A percentile compares a stretch with the other conserved stretches of the same genome.
Conservation (phyloP, 2,329 filamentous ascomycete species). For the Parastagonospora avenae region DNA sequence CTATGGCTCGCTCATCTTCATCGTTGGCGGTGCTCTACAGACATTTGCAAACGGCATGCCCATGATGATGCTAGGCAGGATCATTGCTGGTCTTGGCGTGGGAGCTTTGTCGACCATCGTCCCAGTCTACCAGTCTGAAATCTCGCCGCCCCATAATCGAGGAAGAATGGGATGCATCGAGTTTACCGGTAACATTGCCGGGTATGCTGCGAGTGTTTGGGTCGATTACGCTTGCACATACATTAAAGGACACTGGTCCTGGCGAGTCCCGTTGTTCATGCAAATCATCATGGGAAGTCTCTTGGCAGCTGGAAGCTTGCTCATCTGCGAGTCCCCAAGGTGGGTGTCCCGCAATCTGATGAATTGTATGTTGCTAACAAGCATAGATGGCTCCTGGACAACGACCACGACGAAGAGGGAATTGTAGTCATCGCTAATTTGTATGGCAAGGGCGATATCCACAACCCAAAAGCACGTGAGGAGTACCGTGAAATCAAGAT, state of each 20-base stretch:
- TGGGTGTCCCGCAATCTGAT: conserved; percentile 48
- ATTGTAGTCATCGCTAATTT: conserved; percentile 98
- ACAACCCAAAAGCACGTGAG: conserved; percentile 87
- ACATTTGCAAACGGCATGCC: conserved; percentile 80
- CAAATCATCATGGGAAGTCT: conserved; percentile 94
- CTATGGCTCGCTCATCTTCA: conserved; percentile 90
- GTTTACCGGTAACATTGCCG: conserved; percentile 95
- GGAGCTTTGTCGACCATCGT: conserved; percentile 58
- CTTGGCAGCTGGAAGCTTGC: conserved; percentile 80
- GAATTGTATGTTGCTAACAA: conserved; percentile 8
- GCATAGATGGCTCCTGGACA: conserved; percentile 89
- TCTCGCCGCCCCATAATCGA: conserved; percentile 90
- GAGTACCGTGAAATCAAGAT: conserved; percentile 99
- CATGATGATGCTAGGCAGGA: conserved; percentile 73
- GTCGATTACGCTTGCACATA: conserved; percentile 97
- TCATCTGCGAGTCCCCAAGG: conserved; percentile 97
- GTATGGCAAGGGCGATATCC: conserved; percentile 93
- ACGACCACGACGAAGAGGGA: conserved; percentile 96
- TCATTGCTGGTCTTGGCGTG: conserved; percentile 58
- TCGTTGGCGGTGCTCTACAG: conserved; percentile 82
- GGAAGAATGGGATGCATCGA: conserved; percentile 97
- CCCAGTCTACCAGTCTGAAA: conserved; percentile 60
- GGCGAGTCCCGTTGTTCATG: conserved; percentile 87
- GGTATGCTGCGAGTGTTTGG: conserved; percentile 96
- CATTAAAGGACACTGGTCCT: conserved; percentile 83